Base-by-base conservation (phyloP, 768 basidiomycete species). In the Chiua virens region DNA sequence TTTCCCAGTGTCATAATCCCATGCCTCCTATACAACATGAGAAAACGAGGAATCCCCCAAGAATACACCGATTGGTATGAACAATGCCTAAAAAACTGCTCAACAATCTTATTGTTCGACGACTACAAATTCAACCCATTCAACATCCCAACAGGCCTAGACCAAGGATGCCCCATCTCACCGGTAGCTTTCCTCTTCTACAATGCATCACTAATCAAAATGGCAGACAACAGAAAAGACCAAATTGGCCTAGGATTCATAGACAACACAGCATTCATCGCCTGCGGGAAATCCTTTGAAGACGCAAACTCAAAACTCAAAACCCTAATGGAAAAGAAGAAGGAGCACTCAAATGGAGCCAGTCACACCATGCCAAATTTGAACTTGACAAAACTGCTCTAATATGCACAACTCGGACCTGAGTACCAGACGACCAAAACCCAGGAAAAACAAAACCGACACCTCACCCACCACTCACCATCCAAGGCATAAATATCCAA, bases 161-260 rank as follows among this genome's bases (percentile, higher is more conserved):
- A n/a, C n/a, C n/a, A n/a, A n/a, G n/a, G n/a, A n/a, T n/a, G n/a
- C n/a, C n/a, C 50, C 68, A 13, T 60, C 11, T 67, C 70, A 8
- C 56, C 56, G 2, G 54, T 69, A 4, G 41, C 56, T 0, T 68
- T 63, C 52, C 47, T 62, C 3, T 60, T 69, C 45, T 70, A 64
- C 57, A 73, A 71, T 44, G 34, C 68, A 2, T 27, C 45, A 28
- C 40, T 66, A 1, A 48, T 67, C 4, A 47, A 56, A 4, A 34
- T 52, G 0, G 54, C 53, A 18, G 35, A 50, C 0, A 28, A 34
- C 3, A 30, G 28, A 5, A 47, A 27, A 9, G 43, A 54, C 6
- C n/a, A 35, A 13, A 13, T 48, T 6, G 32, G 42, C 2, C 28
- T 50, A 3, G 55, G 52, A 1, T 60, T 54, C 39, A 52, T 58